phyloP scores from a whole-genome alignment of 177 flowering plant genomes.

The Vitis hybrid region DNA sequence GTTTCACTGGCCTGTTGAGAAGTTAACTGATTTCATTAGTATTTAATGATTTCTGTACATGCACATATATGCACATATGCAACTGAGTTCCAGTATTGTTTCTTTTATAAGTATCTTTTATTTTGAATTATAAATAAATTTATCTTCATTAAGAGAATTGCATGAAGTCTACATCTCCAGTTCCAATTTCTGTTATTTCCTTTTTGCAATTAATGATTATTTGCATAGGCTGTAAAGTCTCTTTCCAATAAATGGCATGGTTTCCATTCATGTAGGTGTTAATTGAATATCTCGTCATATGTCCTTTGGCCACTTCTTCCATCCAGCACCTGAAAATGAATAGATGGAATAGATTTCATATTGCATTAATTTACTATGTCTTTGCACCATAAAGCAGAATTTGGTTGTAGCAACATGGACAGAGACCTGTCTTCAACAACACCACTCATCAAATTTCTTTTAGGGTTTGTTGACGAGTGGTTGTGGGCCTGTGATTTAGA shows the following conservation, averaged over 20 bases:
- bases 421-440: background rate
- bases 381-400: background rate
- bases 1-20: too few relatives aligned
- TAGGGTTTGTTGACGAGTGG: too few relatives aligned
- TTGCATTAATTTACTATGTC: background rate
- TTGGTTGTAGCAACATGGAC: background rate
- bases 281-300: too few relatives aligned
- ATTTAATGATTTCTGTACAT: too few relatives aligned
- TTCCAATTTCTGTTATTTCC: too few relatives aligned
- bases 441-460: too few relatives aligned
- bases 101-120: background rate
- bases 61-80: too few relatives aligned
- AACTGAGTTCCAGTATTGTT: too few relatives aligned
- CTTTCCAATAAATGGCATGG: background rate
- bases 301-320: background rate
- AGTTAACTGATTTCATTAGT: too few relatives aligned
- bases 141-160: background rate
- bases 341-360: background rate
- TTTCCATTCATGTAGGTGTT: too few relatives aligned
- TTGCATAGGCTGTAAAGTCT: background rate
- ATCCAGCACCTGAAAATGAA: background rate
- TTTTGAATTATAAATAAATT: background rate
- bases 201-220: background rate
- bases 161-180: background rate
- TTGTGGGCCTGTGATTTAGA: too few relatives aligned